Evolutionary conservation across 768 basidiomycete species (phyloP), one percentile per base, ranked within the genome.

Genomic region (Astraeus odoratus): DNA sequence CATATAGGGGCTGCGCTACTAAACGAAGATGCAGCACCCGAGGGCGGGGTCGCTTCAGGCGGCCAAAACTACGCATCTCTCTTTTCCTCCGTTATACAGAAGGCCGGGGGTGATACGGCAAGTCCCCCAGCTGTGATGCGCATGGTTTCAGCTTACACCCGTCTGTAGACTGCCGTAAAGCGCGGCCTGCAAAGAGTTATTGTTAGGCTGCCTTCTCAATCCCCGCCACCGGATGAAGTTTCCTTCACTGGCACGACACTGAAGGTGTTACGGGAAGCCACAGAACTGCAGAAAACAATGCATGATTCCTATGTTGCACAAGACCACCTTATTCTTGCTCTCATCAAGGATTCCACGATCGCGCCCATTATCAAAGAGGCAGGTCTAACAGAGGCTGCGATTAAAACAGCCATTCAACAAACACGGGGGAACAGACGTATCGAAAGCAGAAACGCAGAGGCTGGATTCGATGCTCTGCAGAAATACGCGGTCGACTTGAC

Each of bases 261-360:
- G 47, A 78, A 81, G 56, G 74, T 90, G 34, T 65, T 95, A 25
- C 76, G 80, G 9, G 84, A 86, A 49, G 90, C 91, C 0, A 82
- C 86, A 49, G 75, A 69, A 10, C 66, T 87, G 20, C 85, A 86
- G 58, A 91, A 89, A 70, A 83, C 72, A 5, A 86, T 85, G 83
- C 83, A 86, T 58, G 92, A 94, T 62, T 83, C 83, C 1, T 96
- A 89, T 64, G 84, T 98, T 47, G 92, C 93, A 0, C 87, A 94
- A 63, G 92, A 97, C 50, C 93, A 96, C 59, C 66, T 98, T 39
- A 73, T 97, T 22, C 80, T 92, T 20, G 91, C 89, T 0, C 77
- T 97, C 40, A 57, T 91, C 53, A 82, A 88, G 51, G 88, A 93
- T 47, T 44, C 77, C 1, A 74, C 77, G 2, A 76, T 98, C 46